phyloP scores from a whole-genome alignment of 495 filamentous ascomycete species.

The Podospora didyma region DNA sequence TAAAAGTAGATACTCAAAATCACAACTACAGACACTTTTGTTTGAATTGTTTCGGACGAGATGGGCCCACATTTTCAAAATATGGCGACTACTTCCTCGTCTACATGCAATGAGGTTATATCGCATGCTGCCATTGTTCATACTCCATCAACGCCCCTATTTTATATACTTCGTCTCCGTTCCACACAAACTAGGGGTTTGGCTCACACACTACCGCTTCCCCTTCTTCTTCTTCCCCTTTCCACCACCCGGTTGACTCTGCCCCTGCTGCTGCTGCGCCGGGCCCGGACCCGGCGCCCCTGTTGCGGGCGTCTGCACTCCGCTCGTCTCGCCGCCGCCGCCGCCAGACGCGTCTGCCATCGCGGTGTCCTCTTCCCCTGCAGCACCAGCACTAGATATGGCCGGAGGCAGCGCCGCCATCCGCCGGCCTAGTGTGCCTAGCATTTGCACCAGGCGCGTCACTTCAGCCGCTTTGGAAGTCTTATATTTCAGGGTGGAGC shows the following conservation, averaged over 20 bases:
- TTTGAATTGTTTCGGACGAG: neutral
- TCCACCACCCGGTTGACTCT: slow-evolving; percentile 18
- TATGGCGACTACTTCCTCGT: no score
- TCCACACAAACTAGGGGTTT: neutral
- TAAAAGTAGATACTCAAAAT: slow-evolving; percentile 21
- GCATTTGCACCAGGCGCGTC: slow-evolving; percentile 65
- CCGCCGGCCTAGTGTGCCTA: slow-evolving; percentile 63
- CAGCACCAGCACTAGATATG: slow-evolving; percentile 51
- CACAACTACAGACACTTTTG: neutral
- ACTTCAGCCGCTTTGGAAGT: slow-evolving; percentile 92
- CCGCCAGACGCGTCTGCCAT: slow-evolving; percentile 32
- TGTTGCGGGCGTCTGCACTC: slow-evolving; percentile 33
- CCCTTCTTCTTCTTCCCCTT: slow-evolving; percentile 56
- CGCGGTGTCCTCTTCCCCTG: slow-evolving; percentile 31
- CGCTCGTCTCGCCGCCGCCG: slow-evolving; percentile 25
- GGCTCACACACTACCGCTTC: slow-evolving; percentile 37
- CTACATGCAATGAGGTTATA: neutral
- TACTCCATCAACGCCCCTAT: neutral
- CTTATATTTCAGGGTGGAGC: slow-evolving; percentile 81
- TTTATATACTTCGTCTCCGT: neutral
- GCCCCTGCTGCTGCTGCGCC: slow-evolving; percentile 14
- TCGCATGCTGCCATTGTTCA: neutral
- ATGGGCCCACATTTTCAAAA: no score
- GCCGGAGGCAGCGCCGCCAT: slow-evolving; percentile 57
- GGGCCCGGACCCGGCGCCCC: slow-evolving; percentile 29